Conservation (phyloP, 306 rosid genomes). For the Glycine latifolia region DNA sequence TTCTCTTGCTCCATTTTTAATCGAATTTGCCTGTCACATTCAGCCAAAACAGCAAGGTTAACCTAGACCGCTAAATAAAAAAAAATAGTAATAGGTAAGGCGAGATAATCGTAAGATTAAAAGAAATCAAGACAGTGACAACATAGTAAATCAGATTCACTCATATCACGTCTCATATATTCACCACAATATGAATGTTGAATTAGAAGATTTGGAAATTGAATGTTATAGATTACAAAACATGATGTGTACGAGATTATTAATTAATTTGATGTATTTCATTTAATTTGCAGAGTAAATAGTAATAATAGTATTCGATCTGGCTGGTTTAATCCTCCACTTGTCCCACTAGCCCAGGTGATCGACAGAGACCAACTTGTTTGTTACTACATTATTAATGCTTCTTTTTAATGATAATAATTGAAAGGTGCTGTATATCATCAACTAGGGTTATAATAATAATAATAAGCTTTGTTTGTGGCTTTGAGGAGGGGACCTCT, state of each 20-base stretch:
- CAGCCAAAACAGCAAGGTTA: conserved; percentile 6
- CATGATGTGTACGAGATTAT: not conserved
- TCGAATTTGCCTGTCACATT: conserved; percentile 68
- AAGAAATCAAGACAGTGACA: not conserved
- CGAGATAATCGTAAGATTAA: not conserved
- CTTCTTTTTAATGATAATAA: not conserved
- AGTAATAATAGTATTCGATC: not conserved
- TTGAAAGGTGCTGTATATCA: not conserved
- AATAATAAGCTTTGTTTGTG: not conserved
- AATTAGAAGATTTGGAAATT: not conserved
- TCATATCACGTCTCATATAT: not conserved
- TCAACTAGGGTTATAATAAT: not conserved
- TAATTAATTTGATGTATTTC: conserved; percentile 7
- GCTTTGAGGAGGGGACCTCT: conserved; percentile 11
- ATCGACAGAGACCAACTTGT: not conserved
- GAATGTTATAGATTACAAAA: not conserved
- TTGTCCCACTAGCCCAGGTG: conserved; percentile 3
- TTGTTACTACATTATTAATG: not conserved
- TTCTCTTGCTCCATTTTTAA: conserved; percentile 56
- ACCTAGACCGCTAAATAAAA: not conserved
- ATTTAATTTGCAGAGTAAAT: conserved; percentile 8
- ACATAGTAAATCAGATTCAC: no score
- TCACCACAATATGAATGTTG: not conserved
- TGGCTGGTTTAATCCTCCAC: conserved; percentile 16
- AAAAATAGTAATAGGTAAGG: not conserved